A percentile compares a stretch with the other conserved stretches of the same genome.
These are phyloP conservation scores for Lyophyllum semitale DNA, from an alignment of 768 basidiomycete genomes.

Conservation along the genomic window DNA sequence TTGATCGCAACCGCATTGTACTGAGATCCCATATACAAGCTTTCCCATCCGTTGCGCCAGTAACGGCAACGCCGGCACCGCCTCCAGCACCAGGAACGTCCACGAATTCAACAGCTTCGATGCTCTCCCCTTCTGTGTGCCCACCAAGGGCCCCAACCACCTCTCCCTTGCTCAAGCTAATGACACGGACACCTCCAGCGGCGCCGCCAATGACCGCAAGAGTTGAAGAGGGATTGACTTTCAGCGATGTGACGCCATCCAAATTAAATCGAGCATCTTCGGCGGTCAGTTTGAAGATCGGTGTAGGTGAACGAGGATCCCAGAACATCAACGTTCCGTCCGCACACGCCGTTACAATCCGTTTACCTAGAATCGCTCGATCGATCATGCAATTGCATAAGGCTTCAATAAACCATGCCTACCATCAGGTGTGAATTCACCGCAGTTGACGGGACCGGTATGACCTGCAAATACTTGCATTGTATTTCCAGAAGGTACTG, in stretches of 20 bases:
- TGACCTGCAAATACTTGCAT: conserved; percentile 98
- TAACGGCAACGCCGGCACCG: conserved; percentile 69
- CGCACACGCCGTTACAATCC: conserved; percentile 83
- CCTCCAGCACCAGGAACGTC: conserved; percentile 63
- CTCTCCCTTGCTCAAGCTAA: conserved; percentile 86
- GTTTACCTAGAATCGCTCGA: conserved; percentile 59
- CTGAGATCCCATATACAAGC: conserved; percentile 93
- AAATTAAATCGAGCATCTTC: conserved; percentile 75
- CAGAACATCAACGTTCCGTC: conserved; percentile 85
- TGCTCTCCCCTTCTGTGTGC: conserved; percentile 84
- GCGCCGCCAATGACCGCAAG: conserved; percentile 91
- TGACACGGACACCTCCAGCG: conserved; percentile 81
- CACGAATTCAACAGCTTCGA: conserved; percentile 85
- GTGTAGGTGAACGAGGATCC: conserved; percentile 82
- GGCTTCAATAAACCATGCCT: conserved; percentile 6
- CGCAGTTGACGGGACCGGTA: conserved; percentile 78
- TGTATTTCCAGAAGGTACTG: conserved; percentile 92
- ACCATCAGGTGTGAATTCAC: conserved; percentile 93
- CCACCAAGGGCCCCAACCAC: conserved; percentile 78
- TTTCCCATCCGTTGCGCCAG: conserved; percentile 92
- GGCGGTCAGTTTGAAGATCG: conserved; percentile 78
- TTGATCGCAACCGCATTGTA: conserved; percentile 82
- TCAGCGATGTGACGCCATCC: conserved; percentile 85
- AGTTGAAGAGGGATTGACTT: conserved; percentile 82
- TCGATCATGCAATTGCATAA: neutral